phyloP scores from a whole-genome alignment of 2,329 filamentous ascomycete genomes.

The Neoarthrinium moseri region DNA sequence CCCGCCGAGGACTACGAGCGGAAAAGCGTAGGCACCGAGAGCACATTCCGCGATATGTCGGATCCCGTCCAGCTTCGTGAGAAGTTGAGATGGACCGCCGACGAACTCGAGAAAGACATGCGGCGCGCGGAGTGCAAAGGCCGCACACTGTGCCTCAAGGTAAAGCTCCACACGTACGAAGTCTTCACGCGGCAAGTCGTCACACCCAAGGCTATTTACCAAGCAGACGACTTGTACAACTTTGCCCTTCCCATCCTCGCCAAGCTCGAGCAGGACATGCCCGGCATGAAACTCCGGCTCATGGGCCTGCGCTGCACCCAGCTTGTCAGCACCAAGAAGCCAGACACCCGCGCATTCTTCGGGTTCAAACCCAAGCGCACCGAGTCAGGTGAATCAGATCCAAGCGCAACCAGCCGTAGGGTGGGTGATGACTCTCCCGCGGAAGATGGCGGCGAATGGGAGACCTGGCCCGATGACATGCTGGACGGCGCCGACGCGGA shows the following conservation, averaged over 20 bases:
- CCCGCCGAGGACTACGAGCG: slow-evolving; percentile 87
- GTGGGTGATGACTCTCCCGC: slow-evolving; percentile 23
- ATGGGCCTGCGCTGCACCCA: slow-evolving; percentile 90
- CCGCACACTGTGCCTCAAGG: slow-evolving; percentile 85
- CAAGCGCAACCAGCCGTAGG: slow-evolving; percentile 32
- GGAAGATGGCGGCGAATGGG: slow-evolving; percentile 51
- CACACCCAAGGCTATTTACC: slow-evolving; percentile 67
- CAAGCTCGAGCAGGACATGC: slow-evolving; percentile 82
- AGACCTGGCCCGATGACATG: slow-evolving; percentile 67
- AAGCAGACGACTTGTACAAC: slow-evolving; percentile 80
- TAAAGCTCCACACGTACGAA: slow-evolving; percentile 93
- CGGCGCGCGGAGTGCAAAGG: slow-evolving; percentile 79
- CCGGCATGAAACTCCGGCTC: slow-evolving; percentile 74
- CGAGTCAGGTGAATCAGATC: slow-evolving; percentile 16
- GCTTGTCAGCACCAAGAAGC: slow-evolving; percentile 81
- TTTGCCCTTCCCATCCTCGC: slow-evolving; percentile 78
- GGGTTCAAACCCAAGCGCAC: slow-evolving; percentile 49
- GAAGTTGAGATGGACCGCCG: slow-evolving; percentile 77
- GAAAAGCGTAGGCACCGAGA: slow-evolving; percentile 92
- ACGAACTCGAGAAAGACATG: slow-evolving; percentile 86
- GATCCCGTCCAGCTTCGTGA: slow-evolving; percentile 66
- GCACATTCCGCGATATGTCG: slow-evolving; percentile 81
- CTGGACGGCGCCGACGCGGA: slow-evolving; percentile 43
- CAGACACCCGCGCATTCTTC: slow-evolving; percentile 76
- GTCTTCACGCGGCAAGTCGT: slow-evolving; percentile 81